A percentile compares a stretch with the other conserved stretches of the same genome.
phyloP scores from a whole-genome alignment of 495 filamentous ascomycete species.

The Aspergillus saccharolyticus region DNA sequence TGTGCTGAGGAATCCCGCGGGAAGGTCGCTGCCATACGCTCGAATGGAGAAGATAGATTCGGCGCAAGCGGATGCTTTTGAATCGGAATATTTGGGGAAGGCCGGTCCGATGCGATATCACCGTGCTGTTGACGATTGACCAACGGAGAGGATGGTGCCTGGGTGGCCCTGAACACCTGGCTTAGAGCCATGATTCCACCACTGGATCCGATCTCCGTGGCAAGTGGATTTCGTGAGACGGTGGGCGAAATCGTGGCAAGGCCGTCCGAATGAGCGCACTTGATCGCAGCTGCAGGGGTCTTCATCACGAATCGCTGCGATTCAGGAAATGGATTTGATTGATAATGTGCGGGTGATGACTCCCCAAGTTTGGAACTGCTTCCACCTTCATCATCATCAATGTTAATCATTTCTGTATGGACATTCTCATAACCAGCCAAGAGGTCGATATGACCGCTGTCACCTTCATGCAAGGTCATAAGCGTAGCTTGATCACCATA shows the following conservation, averaged over 20 bases:
- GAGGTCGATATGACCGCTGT: constrained; percentile 47
- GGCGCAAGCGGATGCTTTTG: constrained; percentile 35
- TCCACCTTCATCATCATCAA: constrained; percentile 36
- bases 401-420: constrained; percentile 20
- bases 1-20: constrained; percentile 41
- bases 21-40: constrained; percentile 27
- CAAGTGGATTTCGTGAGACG: constrained; percentile 44
- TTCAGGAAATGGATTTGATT: constrained; percentile 44
- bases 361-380: constrained; percentile 33
- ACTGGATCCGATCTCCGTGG: constrained; percentile 34
- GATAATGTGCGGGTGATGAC: constrained; percentile 36
- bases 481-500: constrained; percentile 31
- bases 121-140: constrained; percentile 29
- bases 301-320: constrained; percentile 44
- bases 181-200: constrained; percentile 46
- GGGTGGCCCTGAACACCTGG: constrained; percentile 48
- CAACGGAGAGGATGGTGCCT: constrained; percentile 50
- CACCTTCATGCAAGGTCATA: constrained; percentile 40
- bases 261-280: constrained; percentile 27
- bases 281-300: constrained; percentile 40
- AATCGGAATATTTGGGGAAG: constrained; percentile 48
- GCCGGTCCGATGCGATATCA: constrained; percentile 44
- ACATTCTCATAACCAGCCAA: constrained; percentile 36
- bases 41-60: constrained; percentile 40
- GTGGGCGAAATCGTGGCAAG: constrained; percentile 33